Evolutionary conservation across 345 rosid genomes (phyloP).

Genomic region (Brassica cretica): DNA sequence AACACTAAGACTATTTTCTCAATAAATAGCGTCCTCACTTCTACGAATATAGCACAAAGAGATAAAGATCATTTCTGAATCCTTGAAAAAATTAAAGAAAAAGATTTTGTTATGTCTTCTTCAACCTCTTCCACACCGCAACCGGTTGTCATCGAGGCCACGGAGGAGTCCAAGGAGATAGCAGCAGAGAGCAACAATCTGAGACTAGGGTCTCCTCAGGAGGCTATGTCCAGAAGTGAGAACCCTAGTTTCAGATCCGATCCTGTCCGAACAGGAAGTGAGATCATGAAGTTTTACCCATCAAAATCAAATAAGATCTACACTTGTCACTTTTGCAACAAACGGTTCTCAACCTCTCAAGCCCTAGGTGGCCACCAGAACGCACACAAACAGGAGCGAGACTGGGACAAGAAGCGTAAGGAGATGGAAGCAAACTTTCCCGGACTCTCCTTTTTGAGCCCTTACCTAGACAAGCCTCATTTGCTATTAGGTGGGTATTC

Average conservation of each 20-base stretch:
- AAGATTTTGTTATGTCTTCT: slow-evolving; percentile 29
- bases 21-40: slow-evolving; percentile 28
- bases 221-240: slow-evolving; percentile 13
- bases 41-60: slow-evolving; percentile 28
- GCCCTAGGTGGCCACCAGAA: slow-evolving; percentile 97
- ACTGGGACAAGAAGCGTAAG: slow-evolving; percentile 36
- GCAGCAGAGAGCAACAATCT: not conserved
- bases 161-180: slow-evolving; percentile 7
- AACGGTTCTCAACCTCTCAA: slow-evolving; percentile 70
- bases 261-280: slow-evolving; percentile 19
- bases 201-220: slow-evolving; percentile 22
- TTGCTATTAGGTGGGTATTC: slow-evolving; percentile 38
- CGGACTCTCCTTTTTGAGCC: not conserved
- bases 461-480: slow-evolving; percentile 33
- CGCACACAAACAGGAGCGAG: slow-evolving; percentile 90
- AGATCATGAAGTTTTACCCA: slow-evolving; percentile 33
- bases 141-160: not conserved
- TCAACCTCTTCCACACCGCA: slow-evolving; percentile 28
- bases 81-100: slow-evolving; percentile 5
- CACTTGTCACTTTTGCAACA: slow-evolving; percentile 27
- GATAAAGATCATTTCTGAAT: slow-evolving; percentile 25
- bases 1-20: slow-evolving; percentile 7
- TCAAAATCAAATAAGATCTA: slow-evolving; percentile 27
- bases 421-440: slow-evolving; percentile 27
- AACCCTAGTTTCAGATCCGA: slow-evolving; percentile 12